Percentiles rank a stretch among this genome's conserved stretches.
These are phyloP conservation scores for Melaleuca alternifolia DNA, from an alignment of 345 rosid genomes.

Conservation along the genomic window DNA sequence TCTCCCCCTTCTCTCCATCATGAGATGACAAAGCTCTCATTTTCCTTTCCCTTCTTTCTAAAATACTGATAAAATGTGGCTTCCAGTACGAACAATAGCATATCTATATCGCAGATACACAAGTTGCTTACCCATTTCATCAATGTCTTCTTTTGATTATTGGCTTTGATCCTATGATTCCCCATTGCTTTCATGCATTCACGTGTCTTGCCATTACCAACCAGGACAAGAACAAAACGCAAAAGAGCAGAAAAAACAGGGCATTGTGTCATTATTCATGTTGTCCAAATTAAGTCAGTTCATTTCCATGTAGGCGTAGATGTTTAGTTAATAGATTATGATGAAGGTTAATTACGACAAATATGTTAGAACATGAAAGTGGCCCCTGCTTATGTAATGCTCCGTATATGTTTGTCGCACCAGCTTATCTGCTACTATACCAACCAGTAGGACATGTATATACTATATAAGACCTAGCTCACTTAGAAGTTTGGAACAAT, in stretches of 20 bases:
- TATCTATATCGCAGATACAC: background rate
- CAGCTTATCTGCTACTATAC: background rate
- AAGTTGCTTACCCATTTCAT: background rate
- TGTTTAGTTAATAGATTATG: background rate
- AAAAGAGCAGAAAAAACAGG: background rate
- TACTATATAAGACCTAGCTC: background rate
- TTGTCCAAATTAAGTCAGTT: background rate
- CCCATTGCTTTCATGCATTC: background rate
- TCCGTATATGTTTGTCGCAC: background rate
- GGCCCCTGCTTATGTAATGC: background rate
- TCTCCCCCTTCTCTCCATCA: background rate
- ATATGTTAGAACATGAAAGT: background rate
- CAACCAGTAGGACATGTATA: background rate
- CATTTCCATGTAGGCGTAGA: background rate
- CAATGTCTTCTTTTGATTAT: background rate
- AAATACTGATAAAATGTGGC: background rate
- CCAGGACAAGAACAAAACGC: background rate
- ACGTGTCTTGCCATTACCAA: background rate
- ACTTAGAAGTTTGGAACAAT: background rate
- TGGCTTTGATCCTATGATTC: background rate
- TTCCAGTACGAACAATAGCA: background rate
- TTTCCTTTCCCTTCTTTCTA: background rate
- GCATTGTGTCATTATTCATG: background rate
- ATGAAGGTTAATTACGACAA: background rate
- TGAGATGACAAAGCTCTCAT: background rate